A percentile compares a stretch with the other conserved stretches of the same genome.
These are phyloP conservation scores for Trichoderma lentiforme DNA, from an alignment of 2,329 filamentous ascomycete genomes.

Conservation along the genomic window DNA sequence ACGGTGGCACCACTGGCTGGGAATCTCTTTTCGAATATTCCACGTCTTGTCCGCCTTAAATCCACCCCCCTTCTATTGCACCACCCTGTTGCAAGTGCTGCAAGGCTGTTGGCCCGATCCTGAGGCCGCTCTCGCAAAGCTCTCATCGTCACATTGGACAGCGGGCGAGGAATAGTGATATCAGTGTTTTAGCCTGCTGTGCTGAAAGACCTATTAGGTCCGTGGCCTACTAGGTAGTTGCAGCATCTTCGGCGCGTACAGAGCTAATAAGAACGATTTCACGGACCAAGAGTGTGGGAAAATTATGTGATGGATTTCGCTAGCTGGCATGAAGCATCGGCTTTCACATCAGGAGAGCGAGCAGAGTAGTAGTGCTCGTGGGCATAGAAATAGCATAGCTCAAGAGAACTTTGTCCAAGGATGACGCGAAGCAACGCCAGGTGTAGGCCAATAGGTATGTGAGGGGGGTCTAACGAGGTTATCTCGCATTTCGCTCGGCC, in stretches of 20 bases:
- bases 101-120: not conserved
- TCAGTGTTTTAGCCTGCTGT: not conserved
- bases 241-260: conserved; percentile 15
- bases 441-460: not conserved
- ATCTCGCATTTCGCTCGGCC: not conserved
- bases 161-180: not conserved
- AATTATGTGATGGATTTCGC: conserved; percentile 4
- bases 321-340: not conserved
- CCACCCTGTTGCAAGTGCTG: not conserved
- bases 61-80: not conserved
- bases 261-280: conserved; percentile 8
- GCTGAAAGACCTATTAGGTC: not conserved
- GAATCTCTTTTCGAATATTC: not conserved
- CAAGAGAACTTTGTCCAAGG: not conserved
- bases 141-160: not conserved
- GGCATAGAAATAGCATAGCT: not conserved
- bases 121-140: not conserved
- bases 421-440: not conserved
- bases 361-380: not conserved
- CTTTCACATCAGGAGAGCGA: not conserved
- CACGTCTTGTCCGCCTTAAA: not conserved
- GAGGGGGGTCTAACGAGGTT: not conserved
- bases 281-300: not conserved
- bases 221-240: not conserved
- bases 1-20: conserved; percentile 5